Percentiles rank a stretch among this genome's conserved stretches.
These are phyloP conservation scores for Candida buenavistaensis DNA, from an alignment of 1,139 yeast genomes.

Conservation along the genomic window DNA sequence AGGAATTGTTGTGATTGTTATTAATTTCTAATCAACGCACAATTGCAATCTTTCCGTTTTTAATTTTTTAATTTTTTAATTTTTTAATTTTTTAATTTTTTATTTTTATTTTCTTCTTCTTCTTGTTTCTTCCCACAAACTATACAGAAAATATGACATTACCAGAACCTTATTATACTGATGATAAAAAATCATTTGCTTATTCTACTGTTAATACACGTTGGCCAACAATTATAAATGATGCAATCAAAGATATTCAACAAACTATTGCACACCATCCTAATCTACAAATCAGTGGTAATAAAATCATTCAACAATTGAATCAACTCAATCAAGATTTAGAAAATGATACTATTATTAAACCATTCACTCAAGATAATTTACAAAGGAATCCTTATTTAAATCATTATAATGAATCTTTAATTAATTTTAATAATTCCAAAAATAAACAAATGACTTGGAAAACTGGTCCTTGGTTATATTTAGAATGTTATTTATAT, in stretches of 20 bases:
- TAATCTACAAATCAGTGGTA: slow-evolving; percentile 22
- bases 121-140: neutral
- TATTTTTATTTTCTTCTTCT: neutral
- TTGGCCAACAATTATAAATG: slow-evolving; percentile 83
- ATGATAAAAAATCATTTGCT: slow-evolving; percentile 78
- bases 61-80: too few species aligned
- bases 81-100: neutral
- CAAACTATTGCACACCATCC: slow-evolving; percentile 15
- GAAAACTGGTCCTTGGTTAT: slow-evolving; percentile 93
- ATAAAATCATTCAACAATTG: slow-evolving; percentile 34
- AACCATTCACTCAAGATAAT: slow-evolving; percentile 44
- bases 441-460: slow-evolving; percentile 51
- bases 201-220: slow-evolving; percentile 73
- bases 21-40: too few species aligned
- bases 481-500: slow-evolving; percentile 81
- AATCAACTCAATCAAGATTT: slow-evolving; percentile 37
- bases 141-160: slow-evolving; percentile 12
- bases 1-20: too few species aligned
- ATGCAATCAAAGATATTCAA: slow-evolving; percentile 61
- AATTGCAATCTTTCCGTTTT: too few species aligned
- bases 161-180: slow-evolving; percentile 57
- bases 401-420: slow-evolving; percentile 49
- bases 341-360: slow-evolving; percentile 37
- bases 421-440: slow-evolving; percentile 29
- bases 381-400: slow-evolving; percentile 43